phyloP scores from a whole-genome alignment of 1,284 basidiomycete genomes.

The Thecaphora thlaspeos region DNA sequence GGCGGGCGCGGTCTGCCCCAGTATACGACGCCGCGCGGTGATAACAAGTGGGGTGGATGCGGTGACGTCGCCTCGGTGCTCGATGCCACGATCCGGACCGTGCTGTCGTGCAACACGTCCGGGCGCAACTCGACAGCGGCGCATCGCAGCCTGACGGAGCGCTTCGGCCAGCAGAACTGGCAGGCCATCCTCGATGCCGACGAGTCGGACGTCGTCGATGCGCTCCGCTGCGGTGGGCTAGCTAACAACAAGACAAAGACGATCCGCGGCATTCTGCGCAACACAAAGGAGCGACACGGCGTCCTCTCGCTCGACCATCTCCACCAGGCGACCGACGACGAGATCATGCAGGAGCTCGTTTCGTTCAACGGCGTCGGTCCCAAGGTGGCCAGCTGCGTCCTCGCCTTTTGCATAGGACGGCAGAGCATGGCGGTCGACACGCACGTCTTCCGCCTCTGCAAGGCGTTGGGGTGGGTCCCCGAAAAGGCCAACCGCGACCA shows the following conservation, averaged over 20 bases:
- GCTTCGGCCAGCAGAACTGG: conserved; percentile 68
- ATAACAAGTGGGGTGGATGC: conserved; percentile 38
- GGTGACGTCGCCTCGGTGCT: conserved; percentile 60
- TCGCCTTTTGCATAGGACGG: conserved; percentile 73
- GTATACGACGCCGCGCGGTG: conserved; percentile 18
- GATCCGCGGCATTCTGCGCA: conserved; percentile 59
- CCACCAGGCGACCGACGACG: conserved; percentile 63
- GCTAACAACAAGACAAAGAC: conserved; percentile 72
- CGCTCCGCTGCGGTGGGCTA: conserved; percentile 70
- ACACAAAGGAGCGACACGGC: conserved; percentile 30
- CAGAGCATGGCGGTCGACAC: conserved; percentile 77
- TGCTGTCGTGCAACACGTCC: conserved; percentile 74
- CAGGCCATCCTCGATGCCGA: conserved; percentile 65
- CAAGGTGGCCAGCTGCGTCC: conserved; percentile 75
- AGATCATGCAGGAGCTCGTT: conserved; percentile 65
- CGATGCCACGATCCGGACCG: conserved; percentile 70
- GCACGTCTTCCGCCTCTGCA: conserved; percentile 65
- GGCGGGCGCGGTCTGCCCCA: conserved; percentile 29
- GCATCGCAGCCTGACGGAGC: conserved; percentile 65
- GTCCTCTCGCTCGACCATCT: conserved; percentile 59
- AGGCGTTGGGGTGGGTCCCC: conserved; percentile 71
- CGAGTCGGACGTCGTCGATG: conserved; percentile 64
- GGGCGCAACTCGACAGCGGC: conserved; percentile 67
- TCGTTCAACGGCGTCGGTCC: conserved; percentile 67
- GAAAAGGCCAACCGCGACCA: conserved; percentile 65